Evolutionary conservation across 148 eudicot genomes (phyloP).

Genomic region (Amaranthus hypochondriacus): DNA sequence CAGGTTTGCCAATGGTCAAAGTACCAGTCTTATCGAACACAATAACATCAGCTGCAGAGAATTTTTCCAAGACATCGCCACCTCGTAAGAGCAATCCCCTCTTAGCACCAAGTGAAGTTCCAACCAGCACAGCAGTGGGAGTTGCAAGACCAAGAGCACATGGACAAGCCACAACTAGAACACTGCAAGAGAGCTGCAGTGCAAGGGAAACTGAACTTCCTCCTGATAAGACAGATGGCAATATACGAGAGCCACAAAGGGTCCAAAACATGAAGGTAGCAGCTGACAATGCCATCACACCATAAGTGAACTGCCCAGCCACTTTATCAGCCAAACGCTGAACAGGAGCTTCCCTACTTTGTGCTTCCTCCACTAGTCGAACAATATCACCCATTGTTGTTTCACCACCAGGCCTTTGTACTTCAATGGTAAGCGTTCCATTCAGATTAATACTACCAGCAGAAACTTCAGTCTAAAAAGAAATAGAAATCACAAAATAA

Average conservation of each 20-base stretch:
- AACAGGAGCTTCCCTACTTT: constrained; percentile 95
- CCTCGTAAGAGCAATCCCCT: constrained; percentile 94
- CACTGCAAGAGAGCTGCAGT: constrained; percentile 94
- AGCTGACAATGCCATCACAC: constrained; percentile 93
- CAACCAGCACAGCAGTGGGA: constrained; percentile 98
- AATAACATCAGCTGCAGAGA: constrained; percentile 65
- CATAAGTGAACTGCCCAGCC: constrained; percentile 93
- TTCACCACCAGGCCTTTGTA: constrained; percentile 89
- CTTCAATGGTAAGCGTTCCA: constrained; percentile 88
- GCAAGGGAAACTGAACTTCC: constrained; percentile 81
- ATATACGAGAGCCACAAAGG: constrained; percentile 61
- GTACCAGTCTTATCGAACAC: constrained; percentile 98
- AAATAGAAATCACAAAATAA: not conserved
- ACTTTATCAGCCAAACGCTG: constrained; percentile 98
- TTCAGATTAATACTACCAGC: constrained; percentile 97
- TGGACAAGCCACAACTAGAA: constrained; percentile 96
- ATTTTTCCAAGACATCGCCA: constrained; percentile 82
- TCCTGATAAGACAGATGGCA: constrained; percentile 64
- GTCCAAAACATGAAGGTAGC: constrained; percentile 97
- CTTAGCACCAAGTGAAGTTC: constrained; percentile 96
- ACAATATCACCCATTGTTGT: constrained; percentile 91
- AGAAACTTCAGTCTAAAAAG: constrained; percentile 70
- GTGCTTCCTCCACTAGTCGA: constrained; percentile 95
- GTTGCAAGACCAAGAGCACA: constrained; percentile 99
- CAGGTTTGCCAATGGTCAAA: constrained; percentile 84